Evolutionary conservation across 306 rosid genomes (phyloP).

Genomic region (Hippophae gyantsensis): DNA sequence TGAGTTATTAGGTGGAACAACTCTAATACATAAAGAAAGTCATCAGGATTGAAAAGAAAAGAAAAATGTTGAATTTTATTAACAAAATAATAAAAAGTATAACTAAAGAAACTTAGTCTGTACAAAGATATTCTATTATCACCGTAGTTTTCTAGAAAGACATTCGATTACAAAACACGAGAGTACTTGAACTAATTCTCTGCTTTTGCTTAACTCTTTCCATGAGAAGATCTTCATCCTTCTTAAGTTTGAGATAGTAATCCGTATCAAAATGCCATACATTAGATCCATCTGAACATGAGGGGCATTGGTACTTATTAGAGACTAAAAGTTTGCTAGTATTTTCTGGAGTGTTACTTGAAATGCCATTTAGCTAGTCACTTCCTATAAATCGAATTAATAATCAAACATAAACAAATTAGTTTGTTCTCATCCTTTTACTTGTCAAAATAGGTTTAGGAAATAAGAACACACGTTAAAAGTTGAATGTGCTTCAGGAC

Average conservation of each 20-base stretch:
- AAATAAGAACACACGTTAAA: not conserved
- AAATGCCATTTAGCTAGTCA: conserved; percentile 23
- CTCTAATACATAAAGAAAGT: no score
- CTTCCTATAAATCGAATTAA: conserved; percentile 26
- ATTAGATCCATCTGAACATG: conserved; percentile 6
- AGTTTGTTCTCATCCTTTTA: not conserved
- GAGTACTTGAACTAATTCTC: conserved; percentile 53
- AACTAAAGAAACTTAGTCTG: no score
- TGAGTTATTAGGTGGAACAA: no score
- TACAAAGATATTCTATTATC: no score
- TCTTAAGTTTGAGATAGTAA: conserved; percentile 12
- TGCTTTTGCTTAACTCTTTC: conserved; percentile 63
- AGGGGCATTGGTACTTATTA: conserved; percentile 15
- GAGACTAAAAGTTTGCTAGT: conserved; percentile 30
- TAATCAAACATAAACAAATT: not conserved
- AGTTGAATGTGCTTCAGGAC: no score
- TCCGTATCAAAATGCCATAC: no score
- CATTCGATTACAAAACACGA: conserved; percentile 50
- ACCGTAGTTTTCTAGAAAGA: no score
- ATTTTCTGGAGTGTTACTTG: conserved; percentile 40
- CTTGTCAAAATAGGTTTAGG: not conserved
- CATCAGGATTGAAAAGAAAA: no score
- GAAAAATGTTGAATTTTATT: no score
- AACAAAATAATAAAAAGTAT: no score
- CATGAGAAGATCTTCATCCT: conserved; percentile 47